Evolutionary conservation across 768 basidiomycete species (phyloP).

Genomic region (Wakefieldia striispora): DNA sequence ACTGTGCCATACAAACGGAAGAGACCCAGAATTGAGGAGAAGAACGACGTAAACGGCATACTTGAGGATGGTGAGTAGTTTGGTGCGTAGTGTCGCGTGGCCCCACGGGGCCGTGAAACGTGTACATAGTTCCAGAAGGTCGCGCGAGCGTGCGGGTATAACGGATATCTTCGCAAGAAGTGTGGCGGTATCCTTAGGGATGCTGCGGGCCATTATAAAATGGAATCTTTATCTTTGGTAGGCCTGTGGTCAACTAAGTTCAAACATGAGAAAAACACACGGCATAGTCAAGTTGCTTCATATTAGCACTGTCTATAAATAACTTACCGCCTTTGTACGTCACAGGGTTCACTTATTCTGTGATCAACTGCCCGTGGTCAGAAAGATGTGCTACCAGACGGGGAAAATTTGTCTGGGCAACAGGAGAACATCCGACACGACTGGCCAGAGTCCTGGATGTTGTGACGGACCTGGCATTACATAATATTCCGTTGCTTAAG

Average conservation of each 20-base stretch:
- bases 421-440: too few relatives aligned
- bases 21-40: slow-evolving; percentile 57
- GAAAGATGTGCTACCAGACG: too few relatives aligned
- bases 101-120: slow-evolving; percentile 4
- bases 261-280: too few relatives aligned
- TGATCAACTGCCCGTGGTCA: too few relatives aligned
- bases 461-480: too few relatives aligned
- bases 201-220: slow-evolving; percentile 9
- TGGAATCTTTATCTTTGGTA: background rate
- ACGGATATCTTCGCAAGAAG: slow-evolving; percentile 16
- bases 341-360: too few relatives aligned
- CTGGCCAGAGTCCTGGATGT: too few relatives aligned
- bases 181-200: background rate
- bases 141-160: slow-evolving; percentile 1
- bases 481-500: too few relatives aligned
- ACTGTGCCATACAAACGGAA: slow-evolving; percentile 72
- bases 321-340: too few relatives aligned
- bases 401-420: too few relatives aligned
- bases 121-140: background rate
- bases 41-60: slow-evolving; percentile 39
- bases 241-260: background rate
- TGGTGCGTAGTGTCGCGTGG: slow-evolving; percentile 2
- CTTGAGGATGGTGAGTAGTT: slow-evolving; percentile 16
- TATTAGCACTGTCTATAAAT: too few relatives aligned
- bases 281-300: too few relatives aligned